Conservation (phyloP, 179 eudicot species). For the Silene vulgaris region DNA sequence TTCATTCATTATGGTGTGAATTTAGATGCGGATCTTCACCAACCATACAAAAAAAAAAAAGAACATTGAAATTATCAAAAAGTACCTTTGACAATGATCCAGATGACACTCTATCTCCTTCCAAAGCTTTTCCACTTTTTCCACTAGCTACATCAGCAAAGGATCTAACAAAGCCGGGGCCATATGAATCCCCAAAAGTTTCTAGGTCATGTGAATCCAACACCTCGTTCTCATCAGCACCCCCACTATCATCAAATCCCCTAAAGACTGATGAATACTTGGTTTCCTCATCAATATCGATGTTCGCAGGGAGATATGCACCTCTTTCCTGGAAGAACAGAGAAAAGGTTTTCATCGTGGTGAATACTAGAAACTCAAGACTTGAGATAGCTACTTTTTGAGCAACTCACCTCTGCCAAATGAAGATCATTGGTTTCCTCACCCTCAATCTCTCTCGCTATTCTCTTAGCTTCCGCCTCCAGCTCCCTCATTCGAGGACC, state of each 20-base stretch:
- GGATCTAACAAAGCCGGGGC: constrained; percentile 44
- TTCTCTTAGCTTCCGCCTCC: constrained; percentile 73
- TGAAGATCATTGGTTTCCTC: constrained; percentile 91
- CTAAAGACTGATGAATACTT: constrained; percentile 85
- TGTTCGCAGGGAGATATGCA: constrained; percentile 40
- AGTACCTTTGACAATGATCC: constrained; percentile 45
- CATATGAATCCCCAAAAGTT: constrained; percentile 63
- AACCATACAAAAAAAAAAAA: background rate
- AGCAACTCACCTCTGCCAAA: constrained; percentile 82
- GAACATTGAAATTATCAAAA: background rate
- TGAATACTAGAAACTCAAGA: constrained; percentile 8
- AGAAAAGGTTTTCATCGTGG: constrained; percentile 3
- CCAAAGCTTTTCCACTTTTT: constrained; percentile 46
- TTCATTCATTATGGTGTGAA: constrained; percentile 1
- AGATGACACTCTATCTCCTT: constrained; percentile 37
- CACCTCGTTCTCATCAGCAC: constrained; percentile 58
- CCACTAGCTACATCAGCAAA: constrained; percentile 47
- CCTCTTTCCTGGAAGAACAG: constrained; percentile 70
- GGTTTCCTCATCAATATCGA: constrained; percentile 88
- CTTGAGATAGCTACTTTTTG: background rate
- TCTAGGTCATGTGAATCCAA: constrained; percentile 54
- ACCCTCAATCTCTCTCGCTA: constrained; percentile 97
- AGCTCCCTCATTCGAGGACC: constrained; percentile 83
- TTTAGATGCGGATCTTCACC: background rate
- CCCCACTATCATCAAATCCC: constrained; percentile 74